Conservation (phyloP, 2,329 filamentous ascomycete genomes). For the Aspergillus caelatus region DNA sequence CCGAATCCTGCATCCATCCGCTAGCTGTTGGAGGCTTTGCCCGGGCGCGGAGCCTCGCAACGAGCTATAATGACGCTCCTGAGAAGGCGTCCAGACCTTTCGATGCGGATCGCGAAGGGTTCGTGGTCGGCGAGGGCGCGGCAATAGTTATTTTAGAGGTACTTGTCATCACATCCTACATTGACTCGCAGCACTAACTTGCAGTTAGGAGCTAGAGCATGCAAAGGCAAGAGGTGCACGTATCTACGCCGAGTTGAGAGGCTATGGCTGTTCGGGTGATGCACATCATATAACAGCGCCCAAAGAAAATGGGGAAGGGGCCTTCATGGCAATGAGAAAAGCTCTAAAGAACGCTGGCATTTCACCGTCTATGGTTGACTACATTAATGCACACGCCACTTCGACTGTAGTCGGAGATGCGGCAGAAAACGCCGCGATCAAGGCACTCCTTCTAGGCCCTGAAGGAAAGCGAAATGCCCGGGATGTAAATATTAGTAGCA, state of each 20-base stretch:
- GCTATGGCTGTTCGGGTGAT: slow-evolving; percentile 89
- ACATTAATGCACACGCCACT: slow-evolving; percentile 95
- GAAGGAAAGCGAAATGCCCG: slow-evolving; percentile 64
- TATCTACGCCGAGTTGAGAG: slow-evolving; percentile 86
- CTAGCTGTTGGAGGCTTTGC: slow-evolving; percentile 91
- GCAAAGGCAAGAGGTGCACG: slow-evolving; percentile 75
- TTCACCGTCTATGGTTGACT: slow-evolving; percentile 73
- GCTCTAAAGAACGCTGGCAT: slow-evolving; percentile 74
- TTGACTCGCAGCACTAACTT: not conserved
- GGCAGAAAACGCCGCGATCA: slow-evolving; percentile 85
- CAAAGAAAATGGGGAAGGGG: slow-evolving; percentile 77
- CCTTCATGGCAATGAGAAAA: slow-evolving; percentile 79
- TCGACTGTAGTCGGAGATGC: slow-evolving; percentile 82
- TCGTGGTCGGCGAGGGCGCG: slow-evolving; percentile 91
- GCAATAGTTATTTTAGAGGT: slow-evolving; percentile 83
- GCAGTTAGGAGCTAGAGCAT: slow-evolving; percentile 73
- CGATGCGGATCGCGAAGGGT: slow-evolving; percentile 76
- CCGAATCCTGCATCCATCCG: slow-evolving; percentile 94
- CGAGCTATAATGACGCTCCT: slow-evolving; percentile 74
- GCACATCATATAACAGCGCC: slow-evolving; percentile 94
- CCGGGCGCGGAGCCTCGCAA: slow-evolving; percentile 81
- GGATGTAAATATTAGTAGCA: slow-evolving; percentile 83
- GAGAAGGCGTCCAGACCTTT: slow-evolving; percentile 79
- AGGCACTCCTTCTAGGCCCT: slow-evolving; percentile 71
- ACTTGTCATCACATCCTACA: slow-evolving; percentile 11